phyloP scores from a whole-genome alignment of 2,329 filamentous ascomycete genomes.

The Helotiales sp. region DNA sequence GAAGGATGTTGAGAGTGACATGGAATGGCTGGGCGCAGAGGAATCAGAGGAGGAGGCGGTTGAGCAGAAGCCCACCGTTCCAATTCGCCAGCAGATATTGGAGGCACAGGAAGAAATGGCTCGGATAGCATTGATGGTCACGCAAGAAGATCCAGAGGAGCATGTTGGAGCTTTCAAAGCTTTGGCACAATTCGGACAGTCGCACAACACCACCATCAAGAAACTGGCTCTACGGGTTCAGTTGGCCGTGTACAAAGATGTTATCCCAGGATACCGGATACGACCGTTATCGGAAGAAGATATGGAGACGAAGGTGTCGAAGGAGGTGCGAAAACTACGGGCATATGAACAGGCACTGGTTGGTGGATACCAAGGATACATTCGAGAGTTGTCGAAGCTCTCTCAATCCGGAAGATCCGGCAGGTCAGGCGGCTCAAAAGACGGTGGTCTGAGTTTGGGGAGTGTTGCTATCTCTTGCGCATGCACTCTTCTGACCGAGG shows the following conservation, averaged over 20 bases:
- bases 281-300: constrained; percentile 78
- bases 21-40: constrained; percentile 65
- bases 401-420: constrained; percentile 60
- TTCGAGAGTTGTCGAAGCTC: constrained; percentile 74
- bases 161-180: constrained; percentile 80
- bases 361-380: constrained; percentile 81
- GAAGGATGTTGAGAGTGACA: constrained; percentile 64
- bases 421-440: constrained; percentile 45
- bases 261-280: constrained; percentile 96
- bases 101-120: constrained; percentile 93
- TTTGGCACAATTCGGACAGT: constrained; percentile 74
- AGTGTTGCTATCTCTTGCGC: constrained; percentile 84
- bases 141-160: constrained; percentile 86
- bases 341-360: constrained; percentile 88
- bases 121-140: constrained; percentile 77
- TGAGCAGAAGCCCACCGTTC: constrained; percentile 65
- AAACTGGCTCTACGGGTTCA: constrained; percentile 88
- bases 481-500: constrained; percentile 77
- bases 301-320: constrained; percentile 80
- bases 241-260: constrained; percentile 89
- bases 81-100: constrained; percentile 78
- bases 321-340: constrained; percentile 83
- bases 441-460: constrained; percentile 58
- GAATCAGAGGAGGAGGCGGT: constrained; percentile 55
- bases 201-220: constrained; percentile 73